These are phyloP conservation scores for Talaromyces adpressus DNA, from an alignment of 495 filamentous ascomycete genomes.

Conservation along the genomic window DNA sequence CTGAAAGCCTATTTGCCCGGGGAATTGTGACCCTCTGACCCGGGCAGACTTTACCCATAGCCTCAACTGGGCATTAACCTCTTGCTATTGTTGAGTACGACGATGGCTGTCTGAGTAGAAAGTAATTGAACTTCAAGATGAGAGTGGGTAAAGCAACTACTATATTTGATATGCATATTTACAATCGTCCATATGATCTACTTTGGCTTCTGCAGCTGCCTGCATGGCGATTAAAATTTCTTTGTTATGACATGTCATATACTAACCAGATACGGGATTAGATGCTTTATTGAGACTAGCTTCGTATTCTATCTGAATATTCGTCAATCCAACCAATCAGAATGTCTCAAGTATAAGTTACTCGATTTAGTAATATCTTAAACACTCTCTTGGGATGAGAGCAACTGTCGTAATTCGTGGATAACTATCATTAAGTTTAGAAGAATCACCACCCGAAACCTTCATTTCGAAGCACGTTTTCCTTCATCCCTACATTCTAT, in stretches of 20 bases:
- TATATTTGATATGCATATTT: not conserved
- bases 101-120: not conserved
- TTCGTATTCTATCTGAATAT: not conserved
- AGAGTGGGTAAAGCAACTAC: not conserved
- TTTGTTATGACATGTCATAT: not conserved
- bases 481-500: not conserved
- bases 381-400: not conserved
- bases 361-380: not conserved
- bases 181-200: not conserved
- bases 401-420: not conserved
- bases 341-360: not conserved
- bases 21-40: not conserved
- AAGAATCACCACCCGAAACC: not conserved
- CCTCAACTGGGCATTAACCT: not conserved
- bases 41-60: not conserved
- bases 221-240: not conserved
- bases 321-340: not conserved
- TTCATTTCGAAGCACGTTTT: not conserved
- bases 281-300: not conserved
- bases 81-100: not conserved
- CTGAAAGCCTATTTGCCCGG: constrained; percentile 4
- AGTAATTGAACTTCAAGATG: not conserved
- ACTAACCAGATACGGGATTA: not conserved
- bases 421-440: not conserved
- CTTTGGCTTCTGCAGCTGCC: not conserved